Conservation (phyloP, 2,329 filamentous ascomycete genomes). For the Didymella pinodella region DNA sequence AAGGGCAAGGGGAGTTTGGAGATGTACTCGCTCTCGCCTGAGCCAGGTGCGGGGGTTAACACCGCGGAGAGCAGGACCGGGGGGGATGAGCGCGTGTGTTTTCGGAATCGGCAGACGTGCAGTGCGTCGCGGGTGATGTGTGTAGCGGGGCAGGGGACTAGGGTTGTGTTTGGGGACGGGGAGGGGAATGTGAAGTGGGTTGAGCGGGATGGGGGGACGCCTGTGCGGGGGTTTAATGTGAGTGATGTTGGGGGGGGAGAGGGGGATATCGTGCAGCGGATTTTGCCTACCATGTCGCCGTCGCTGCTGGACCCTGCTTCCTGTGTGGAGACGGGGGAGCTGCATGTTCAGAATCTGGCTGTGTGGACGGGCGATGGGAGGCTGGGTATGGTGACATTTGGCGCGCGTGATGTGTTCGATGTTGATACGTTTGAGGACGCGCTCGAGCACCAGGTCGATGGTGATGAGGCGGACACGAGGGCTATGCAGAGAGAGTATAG, state of each 20-base stretch:
- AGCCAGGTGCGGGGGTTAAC: constrained; percentile 41
- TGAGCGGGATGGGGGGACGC: constrained; percentile 76
- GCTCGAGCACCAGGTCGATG: constrained; percentile 51
- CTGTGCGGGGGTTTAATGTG: constrained; percentile 65
- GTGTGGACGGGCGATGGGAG: constrained; percentile 86
- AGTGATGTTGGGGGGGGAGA: constrained; percentile 49
- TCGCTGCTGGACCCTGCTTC: constrained; percentile 16
- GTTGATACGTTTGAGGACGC: constrained; percentile 45
- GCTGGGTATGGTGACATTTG: constrained; percentile 71
- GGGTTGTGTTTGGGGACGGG: constrained; percentile 83
- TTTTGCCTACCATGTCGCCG: constrained; percentile 65
- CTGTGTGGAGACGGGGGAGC: constrained; percentile 15
- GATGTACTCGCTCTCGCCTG: constrained; percentile 72
- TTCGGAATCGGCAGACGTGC: constrained; percentile 79
- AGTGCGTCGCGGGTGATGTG: constrained; percentile 82
- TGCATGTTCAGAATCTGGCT: constrained; percentile 70
- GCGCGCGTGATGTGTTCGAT: constrained; percentile 42
- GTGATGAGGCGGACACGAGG: constrained; percentile 48
- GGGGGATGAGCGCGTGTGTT: constrained; percentile 54
- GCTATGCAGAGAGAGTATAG: constrained; percentile 69
- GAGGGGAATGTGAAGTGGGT: constrained; percentile 89
- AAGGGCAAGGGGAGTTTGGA: constrained; percentile 68
- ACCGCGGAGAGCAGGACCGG: constrained; percentile 41
- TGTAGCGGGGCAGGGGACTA: constrained; percentile 80
- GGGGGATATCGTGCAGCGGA: constrained; percentile 78